phyloP scores from a whole-genome alignment of 140 eudicot genomes.

The Senecio squalidus region DNA sequence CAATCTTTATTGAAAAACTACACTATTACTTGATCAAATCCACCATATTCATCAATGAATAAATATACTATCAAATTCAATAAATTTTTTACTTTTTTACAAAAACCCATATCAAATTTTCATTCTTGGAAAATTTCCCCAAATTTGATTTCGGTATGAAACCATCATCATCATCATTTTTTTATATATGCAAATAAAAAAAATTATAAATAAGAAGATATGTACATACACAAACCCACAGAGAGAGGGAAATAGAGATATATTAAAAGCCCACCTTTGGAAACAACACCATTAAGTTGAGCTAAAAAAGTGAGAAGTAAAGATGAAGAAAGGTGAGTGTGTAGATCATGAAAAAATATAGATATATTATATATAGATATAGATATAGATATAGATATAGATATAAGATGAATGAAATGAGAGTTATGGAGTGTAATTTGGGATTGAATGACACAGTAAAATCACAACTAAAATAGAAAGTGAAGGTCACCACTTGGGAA shows the following conservation, averaged over 20 bases:
- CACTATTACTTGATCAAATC: background rate
- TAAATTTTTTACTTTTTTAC: too few relatives aligned
- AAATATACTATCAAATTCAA: too few relatives aligned
- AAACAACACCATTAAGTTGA: constrained; percentile 17
- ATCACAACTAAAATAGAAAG: constrained; percentile 15
- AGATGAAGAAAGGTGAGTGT: constrained; percentile 4
- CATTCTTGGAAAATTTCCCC: too few relatives aligned
- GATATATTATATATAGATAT: too few relatives aligned
- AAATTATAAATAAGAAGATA: background rate
- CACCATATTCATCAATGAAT: too few relatives aligned
- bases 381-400: too few relatives aligned
- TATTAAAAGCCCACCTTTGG: constrained; percentile 22
- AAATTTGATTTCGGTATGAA: background rate
- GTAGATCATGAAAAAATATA: background rate
- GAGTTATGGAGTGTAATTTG: constrained; percentile 9
- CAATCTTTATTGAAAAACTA: background rate
- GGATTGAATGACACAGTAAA: constrained; percentile 21
- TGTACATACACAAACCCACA: constrained; percentile 2
- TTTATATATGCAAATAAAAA: background rate
- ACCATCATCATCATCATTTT: too few relatives aligned
- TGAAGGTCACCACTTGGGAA: constrained; percentile 11
- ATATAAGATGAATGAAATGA: background rate
- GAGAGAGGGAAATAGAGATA: background rate
- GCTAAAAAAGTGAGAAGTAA: constrained; percentile 11
- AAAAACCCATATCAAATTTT: constrained; percentile 8